These are phyloP conservation scores for Clavispora fructus DNA, from an alignment of 805 yeast species.

Conservation along the genomic window DNA sequence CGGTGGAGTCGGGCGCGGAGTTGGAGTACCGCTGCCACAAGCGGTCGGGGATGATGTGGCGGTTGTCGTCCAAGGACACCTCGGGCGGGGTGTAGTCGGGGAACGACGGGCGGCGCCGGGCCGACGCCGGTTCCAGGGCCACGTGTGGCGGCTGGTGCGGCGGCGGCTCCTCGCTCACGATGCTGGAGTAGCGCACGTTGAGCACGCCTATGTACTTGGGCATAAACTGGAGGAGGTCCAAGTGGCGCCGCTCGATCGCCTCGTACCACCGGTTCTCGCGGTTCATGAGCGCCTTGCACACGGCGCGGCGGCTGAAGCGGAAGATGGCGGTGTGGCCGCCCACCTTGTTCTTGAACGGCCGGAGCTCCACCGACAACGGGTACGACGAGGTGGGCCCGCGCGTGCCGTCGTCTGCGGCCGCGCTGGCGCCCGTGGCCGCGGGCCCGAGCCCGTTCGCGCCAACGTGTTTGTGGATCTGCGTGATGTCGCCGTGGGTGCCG, in stretches of 20 bases:
- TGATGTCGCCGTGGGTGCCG: conserved; percentile 23
- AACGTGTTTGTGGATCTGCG: conserved; percentile 18
- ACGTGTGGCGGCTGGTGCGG: conserved; percentile 1
- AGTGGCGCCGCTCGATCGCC: conserved; percentile 71
- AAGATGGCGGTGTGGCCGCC: conserved; percentile 99
- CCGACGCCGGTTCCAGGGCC: conserved; percentile 8
- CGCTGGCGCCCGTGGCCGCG: background rate
- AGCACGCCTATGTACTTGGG: conserved; percentile 93
- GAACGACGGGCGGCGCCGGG: conserved; percentile 2
- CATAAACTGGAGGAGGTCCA: conserved; percentile 76
- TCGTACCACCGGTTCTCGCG: conserved; percentile 93
- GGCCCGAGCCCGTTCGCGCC: conserved; percentile 1
- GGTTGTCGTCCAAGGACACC: conserved; percentile 87
- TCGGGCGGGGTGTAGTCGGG: conserved; percentile 49
- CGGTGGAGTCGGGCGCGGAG: conserved; percentile 15
- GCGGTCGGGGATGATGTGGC: conserved; percentile 84
- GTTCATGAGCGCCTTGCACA: conserved; percentile 87
- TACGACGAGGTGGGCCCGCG: conserved; percentile 19
- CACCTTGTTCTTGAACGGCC: conserved; percentile 89
- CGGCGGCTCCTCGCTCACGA: conserved; percentile 26
- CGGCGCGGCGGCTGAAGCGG: conserved; percentile 84
- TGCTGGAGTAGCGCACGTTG: conserved; percentile 75
- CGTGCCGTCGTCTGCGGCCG: background rate
- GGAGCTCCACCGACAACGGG: conserved; percentile 79
- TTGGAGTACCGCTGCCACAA: conserved; percentile 59